Percentiles rank a stretch among this genome's conserved stretches.
phyloP scores from a whole-genome alignment of 2,329 filamentous ascomycete species.

The Ceratocystis cubensis region DNA sequence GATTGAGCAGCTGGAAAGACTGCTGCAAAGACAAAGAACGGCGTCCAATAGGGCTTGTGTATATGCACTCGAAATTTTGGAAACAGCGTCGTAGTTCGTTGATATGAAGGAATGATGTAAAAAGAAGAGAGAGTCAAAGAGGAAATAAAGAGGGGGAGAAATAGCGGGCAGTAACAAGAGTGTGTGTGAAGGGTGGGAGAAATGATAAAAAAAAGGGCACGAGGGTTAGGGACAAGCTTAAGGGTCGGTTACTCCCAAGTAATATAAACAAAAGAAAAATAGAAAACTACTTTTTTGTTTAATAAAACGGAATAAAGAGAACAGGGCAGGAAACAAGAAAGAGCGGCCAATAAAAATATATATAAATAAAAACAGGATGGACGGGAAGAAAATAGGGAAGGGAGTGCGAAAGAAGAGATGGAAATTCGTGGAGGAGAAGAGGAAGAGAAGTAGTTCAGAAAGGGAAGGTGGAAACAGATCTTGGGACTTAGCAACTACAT shows the following conservation, averaged over 20 bases:
- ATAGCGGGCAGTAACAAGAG: not conserved
- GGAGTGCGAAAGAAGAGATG: not conserved
- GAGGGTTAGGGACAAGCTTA: not conserved
- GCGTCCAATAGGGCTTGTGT: not conserved
- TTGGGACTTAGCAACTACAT: not conserved
- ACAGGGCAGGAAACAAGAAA: not conserved
- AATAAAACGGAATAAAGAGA: not conserved
- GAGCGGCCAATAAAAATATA: not conserved
- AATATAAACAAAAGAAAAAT: not conserved
- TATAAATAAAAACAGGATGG: not conserved
- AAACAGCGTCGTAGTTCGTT: not conserved
- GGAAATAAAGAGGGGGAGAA: constrained; percentile 11
- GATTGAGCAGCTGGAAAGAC: not conserved
- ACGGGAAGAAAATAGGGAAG: not conserved
- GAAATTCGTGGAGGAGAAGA: not conserved
- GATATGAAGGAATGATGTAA: not conserved
- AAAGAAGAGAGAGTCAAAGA: not conserved
- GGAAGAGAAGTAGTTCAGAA: not conserved
- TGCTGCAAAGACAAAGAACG: not conserved
- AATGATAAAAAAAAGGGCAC: not conserved
- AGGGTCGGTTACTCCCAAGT: not conserved
- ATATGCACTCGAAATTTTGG: not conserved
- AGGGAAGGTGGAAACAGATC: constrained; percentile 6
- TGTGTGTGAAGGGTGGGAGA: not conserved
- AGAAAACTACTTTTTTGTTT: not conserved